Evolutionary conservation across 2,329 filamentous ascomycete genomes (phyloP), one percentile per base, ranked within the genome.

Genomic region (Fusarium sp.): DNA sequence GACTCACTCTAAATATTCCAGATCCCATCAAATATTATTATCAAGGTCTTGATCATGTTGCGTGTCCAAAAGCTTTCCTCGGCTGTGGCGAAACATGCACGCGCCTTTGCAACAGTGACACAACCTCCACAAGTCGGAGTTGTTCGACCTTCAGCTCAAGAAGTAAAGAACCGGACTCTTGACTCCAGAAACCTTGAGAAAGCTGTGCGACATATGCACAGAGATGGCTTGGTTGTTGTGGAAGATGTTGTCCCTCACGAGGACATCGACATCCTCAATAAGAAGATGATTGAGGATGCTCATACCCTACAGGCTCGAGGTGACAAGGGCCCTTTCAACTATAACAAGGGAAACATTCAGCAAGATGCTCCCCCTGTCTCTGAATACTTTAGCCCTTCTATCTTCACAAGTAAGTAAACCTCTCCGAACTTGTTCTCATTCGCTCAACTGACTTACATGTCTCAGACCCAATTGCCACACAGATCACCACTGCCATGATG

Each of bases 341-440:
- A 91, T 77, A 91, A 91, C 75, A 85, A 85, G 54, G 88, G 87
- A 3, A 92, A 91, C 70, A 82, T 91, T 39, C 89, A 91, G 70
- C 90, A 91, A 76, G 89, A 91, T 71, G 83, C 90, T 0, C 88
- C 88, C 1, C 84, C 88, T 5, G 84, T 86, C 0, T 79, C 81
- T 1, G 79, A 87, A 48, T 86, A 84, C 70, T 89, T 90, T 61
- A 81, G 83, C 24, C 79, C 83, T 2, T 81, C 81, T 8, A 87
- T 91, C 32, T 90, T 90, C 63, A 78, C 87, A 17, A 91, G 88
- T 90, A 79, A 57, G 82, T 72, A 14, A 8, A 14, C 7, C 32
- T 28, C 1, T 32, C 15, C 5, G 8, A 24, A 7, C 10, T 2
- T 22, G 39, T n/a, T 3, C 3, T 8, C 9, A 5, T 26, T 6